Evolutionary conservation across 1,139 yeast genomes (phyloP).

Genomic region (Sugiyamaella neomexicana): DNA sequence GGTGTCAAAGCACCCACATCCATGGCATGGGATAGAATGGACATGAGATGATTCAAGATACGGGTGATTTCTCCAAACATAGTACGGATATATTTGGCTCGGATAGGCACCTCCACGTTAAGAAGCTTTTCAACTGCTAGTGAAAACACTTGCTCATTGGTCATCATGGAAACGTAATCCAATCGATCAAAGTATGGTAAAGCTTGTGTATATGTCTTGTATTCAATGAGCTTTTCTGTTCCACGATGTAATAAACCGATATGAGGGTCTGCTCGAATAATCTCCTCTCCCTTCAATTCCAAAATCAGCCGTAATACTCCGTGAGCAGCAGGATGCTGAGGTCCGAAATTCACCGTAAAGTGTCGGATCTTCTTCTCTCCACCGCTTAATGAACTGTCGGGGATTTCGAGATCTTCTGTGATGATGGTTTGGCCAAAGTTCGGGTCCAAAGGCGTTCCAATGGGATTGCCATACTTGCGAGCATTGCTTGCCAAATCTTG

Average conservation of each 20-base stretch:
- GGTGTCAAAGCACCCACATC: slow-evolving; percentile 95
- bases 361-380: slow-evolving; percentile 62
- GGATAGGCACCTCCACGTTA: slow-evolving; percentile 79
- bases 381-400: slow-evolving; percentile 30
- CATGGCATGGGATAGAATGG: slow-evolving; percentile 86
- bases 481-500: slow-evolving; percentile 30
- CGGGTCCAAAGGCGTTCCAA: slow-evolving; percentile 39
- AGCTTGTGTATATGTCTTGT: slow-evolving; percentile 83
- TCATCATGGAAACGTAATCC: slow-evolving; percentile 91
- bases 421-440: slow-evolving; percentile 39
- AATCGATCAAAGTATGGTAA: slow-evolving; percentile 86
- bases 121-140: slow-evolving; percentile 83
- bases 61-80: slow-evolving; percentile 87
- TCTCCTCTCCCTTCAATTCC: slow-evolving; percentile 87
- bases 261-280: slow-evolving; percentile 84
- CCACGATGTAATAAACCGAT: slow-evolving; percentile 87
- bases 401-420: slow-evolving; percentile 39
- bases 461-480: slow-evolving; percentile 35
- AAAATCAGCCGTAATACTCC: slow-evolving; percentile 85
- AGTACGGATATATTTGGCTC: slow-evolving; percentile 84
- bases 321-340: slow-evolving; percentile 95
- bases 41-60: slow-evolving; percentile 81
- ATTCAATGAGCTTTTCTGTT: slow-evolving; percentile 82
- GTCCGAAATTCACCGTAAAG: slow-evolving; percentile 87
- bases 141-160: slow-evolving; percentile 84